Percentiles rank a stretch among this genome's conserved stretches.
Conservation (phyloP, 371 early-diverging fungal genomes). For the Capillidium heterosporum region DNA sequence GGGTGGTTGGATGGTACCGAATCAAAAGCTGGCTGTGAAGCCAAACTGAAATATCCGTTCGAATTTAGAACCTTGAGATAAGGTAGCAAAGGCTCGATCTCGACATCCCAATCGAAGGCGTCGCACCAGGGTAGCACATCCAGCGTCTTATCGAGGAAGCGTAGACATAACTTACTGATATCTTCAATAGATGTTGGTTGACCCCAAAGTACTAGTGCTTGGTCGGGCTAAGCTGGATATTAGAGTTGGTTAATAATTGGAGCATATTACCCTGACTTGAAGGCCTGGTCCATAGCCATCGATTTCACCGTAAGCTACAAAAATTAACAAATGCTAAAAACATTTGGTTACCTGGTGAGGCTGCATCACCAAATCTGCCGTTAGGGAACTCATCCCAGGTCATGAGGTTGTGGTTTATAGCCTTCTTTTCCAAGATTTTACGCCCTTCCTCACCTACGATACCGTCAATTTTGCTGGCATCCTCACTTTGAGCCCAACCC, state of each 20-base stretch:
- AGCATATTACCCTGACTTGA: conserved; percentile 26
- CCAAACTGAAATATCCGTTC: conserved; percentile 71
- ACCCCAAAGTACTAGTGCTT: conserved; percentile 54
- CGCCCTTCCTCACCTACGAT: conserved; percentile 18
- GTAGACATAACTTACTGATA: conserved; percentile 45
- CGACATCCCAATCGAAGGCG: conserved; percentile 47
- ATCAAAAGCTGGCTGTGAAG: conserved; percentile 90
- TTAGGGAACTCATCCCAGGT: conserved; percentile 93
- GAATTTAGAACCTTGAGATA: conserved; percentile 42
- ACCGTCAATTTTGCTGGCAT: conserved; percentile 6
- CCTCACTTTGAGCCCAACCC: neutral
- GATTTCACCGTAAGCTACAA: conserved; percentile 44
- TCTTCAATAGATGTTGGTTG: conserved; percentile 37
- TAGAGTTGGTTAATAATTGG: neutral
- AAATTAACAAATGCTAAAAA: neutral
- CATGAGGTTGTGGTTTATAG: no score
- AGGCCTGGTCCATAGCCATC: conserved; percentile 58
- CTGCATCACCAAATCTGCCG: conserved; percentile 90
- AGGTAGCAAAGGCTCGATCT: conserved; percentile 49
- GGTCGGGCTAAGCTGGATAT: neutral
- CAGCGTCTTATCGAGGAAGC: conserved; percentile 52
- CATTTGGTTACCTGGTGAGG: conserved; percentile 42
- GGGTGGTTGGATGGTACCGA: conserved; percentile 56
- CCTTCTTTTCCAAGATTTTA: no score
- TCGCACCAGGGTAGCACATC: conserved; percentile 80